Evolutionary conservation across 164 flowering plant species (phyloP).

Genomic region (Tetracentron sinense): DNA sequence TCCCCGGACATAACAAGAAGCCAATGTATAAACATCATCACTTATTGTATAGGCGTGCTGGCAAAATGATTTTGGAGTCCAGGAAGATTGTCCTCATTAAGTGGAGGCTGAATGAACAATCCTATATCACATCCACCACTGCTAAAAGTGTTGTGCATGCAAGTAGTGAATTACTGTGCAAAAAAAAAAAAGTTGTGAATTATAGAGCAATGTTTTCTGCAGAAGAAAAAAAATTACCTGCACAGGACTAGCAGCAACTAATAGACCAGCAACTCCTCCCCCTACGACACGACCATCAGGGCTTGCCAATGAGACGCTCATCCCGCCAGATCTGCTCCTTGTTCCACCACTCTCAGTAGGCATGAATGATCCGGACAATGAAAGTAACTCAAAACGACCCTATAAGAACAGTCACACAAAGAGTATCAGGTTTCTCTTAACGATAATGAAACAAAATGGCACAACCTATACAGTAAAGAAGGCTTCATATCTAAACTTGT

Average conservation of each 20-base stretch:
- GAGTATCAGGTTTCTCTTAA: not conserved
- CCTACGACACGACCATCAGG: constrained; percentile 99
- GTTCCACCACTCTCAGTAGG: constrained; percentile 84
- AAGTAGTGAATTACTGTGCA: too few species aligned
- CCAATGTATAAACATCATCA: not conserved
- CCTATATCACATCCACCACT: not conserved
- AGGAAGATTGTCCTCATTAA: not conserved
- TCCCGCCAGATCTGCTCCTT: constrained; percentile 92
- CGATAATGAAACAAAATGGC: not conserved
- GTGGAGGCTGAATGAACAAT: not conserved
- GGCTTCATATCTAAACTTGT: not conserved
- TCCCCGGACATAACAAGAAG: not conserved
- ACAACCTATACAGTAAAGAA: too few species aligned
- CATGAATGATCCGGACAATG: constrained; percentile 95
- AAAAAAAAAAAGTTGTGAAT: too few species aligned
- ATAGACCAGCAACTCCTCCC: constrained; percentile 93
- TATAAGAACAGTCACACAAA: constrained; percentile 23
- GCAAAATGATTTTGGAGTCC: not conserved
- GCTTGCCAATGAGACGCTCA: constrained; percentile 96
- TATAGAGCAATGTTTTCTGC: not conserved
- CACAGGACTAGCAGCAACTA: constrained; percentile 95
- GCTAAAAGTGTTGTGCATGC: not conserved
- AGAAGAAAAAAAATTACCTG: constrained; percentile 50
- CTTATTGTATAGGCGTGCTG: not conserved
- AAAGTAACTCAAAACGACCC: constrained; percentile 98